Conservation (phyloP, 73 alveolate species). For the Symbiodinium natans region DNA sequence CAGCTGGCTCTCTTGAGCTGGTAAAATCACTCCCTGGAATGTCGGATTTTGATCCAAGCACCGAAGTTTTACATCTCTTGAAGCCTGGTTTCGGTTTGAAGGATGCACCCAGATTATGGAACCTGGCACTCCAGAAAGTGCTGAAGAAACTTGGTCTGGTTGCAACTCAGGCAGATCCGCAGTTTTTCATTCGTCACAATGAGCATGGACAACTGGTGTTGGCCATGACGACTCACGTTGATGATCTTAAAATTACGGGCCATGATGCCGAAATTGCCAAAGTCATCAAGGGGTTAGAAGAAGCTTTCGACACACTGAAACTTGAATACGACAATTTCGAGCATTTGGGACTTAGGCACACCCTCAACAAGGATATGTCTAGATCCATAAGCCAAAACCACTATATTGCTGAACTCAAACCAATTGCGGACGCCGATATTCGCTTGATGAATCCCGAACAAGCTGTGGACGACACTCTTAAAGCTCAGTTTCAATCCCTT, state of each 20-base stretch:
- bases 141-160: not conserved
- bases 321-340: conserved; percentile 2
- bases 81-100: not conserved
- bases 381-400: not conserved
- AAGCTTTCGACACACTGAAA: not conserved
- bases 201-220: not conserved
- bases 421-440: not conserved
- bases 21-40: not conserved
- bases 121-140: not conserved
- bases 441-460: not conserved
- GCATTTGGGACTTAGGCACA: conserved; percentile 29
- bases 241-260: not conserved
- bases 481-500: not conserved
- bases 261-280: not conserved
- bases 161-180: not conserved
- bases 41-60: not conserved
- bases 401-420: not conserved
- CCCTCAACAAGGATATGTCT: not conserved
- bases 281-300: not conserved
- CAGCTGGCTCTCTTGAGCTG: not conserved
- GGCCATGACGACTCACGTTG: not conserved
- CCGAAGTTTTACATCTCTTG: not conserved
- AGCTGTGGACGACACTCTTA: not conserved
- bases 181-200: not conserved
- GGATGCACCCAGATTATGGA: not conserved